Evolutionary conservation across 371 early-diverging fungal genomes (phyloP).

Genomic region (Conidiobolus incongruus): DNA sequence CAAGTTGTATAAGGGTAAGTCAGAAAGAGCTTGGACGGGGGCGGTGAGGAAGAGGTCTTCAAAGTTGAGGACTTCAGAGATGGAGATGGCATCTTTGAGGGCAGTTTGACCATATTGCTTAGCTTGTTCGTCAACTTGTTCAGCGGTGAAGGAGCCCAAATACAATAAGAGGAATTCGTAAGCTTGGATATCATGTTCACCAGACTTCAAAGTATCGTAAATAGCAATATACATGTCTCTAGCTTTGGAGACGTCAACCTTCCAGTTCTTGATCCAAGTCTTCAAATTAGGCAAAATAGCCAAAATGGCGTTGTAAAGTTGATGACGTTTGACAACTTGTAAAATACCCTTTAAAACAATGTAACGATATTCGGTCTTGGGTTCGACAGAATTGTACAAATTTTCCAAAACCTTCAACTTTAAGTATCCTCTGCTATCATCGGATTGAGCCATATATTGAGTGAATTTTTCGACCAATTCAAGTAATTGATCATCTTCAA

Average conservation of each 20-base stretch:
- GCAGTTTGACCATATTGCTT: constrained; percentile 22
- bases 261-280: constrained; percentile 54
- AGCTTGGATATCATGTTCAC: constrained; percentile 16
- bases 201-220: constrained; percentile 29
- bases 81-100: constrained; percentile 37
- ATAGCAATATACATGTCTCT: constrained; percentile 33
- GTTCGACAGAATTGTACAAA: constrained; percentile 50
- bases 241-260: constrained; percentile 24
- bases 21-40: constrained; percentile 46
- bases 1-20: constrained; percentile 27
- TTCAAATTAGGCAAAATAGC: constrained; percentile 39
- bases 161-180: constrained; percentile 42
- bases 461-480: constrained; percentile 22
- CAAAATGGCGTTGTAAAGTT: constrained; percentile 42
- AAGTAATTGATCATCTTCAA: constrained; percentile 9
- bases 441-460: constrained; percentile 21
- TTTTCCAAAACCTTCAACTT: constrained; percentile 52
- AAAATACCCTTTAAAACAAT: constrained; percentile 51
- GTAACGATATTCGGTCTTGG: constrained; percentile 36
- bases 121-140: constrained; percentile 17
- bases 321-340: constrained; percentile 38
- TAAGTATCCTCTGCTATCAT: constrained; percentile 20
- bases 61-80: constrained; percentile 55
- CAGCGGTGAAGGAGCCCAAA: constrained; percentile 24
- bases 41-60: constrained; percentile 47